Conservation (phyloP, 257 asterid genomes). For the Buddleja alternifolia region DNA sequence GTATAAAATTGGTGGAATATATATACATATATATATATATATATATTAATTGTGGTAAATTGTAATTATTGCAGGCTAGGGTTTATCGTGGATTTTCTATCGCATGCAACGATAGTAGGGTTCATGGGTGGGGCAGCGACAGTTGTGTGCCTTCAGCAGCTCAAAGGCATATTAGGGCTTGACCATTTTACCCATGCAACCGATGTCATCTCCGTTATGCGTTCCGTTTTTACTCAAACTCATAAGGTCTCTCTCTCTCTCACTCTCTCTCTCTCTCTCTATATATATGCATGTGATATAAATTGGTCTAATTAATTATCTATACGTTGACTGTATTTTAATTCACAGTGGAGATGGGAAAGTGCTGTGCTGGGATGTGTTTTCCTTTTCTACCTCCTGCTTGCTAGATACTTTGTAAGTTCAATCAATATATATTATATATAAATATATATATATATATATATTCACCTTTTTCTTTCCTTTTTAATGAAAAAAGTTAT, state of each 20-base stretch:
- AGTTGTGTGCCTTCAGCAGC: slow-evolving; percentile 83
- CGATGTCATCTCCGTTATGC: slow-evolving; percentile 73
- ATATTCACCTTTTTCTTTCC: too few species aligned
- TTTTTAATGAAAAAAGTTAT: too few species aligned
- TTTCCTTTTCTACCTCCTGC: slow-evolving; percentile 86
- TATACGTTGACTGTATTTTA: neutral
- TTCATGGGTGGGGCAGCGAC: slow-evolving; percentile 99
- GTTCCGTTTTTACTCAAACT: slow-evolving; percentile 76
- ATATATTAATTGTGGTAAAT: too few species aligned
- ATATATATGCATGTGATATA: neutral
- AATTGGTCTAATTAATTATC: neutral
- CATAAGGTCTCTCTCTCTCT: slow-evolving; percentile 49
- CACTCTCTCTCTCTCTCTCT: slow-evolving; percentile 9
- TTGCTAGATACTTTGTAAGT: slow-evolving; percentile 85
- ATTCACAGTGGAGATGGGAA: slow-evolving; percentile 98
- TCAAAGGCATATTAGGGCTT: slow-evolving; percentile 80
- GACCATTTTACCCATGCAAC: slow-evolving; percentile 80
- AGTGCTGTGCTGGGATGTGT: slow-evolving; percentile 86
- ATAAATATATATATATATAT: too few species aligned
- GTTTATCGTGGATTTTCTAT: slow-evolving; percentile 88
- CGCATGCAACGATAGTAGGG: slow-evolving; percentile 95
- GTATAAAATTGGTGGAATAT: too few species aligned
- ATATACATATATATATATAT: too few species aligned
- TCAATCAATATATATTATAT: too few species aligned
- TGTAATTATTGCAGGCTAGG: slow-evolving; percentile 45